These are phyloP conservation scores for Penicillium paneum DNA, from an alignment of 2,329 filamentous ascomycete genomes.

Conservation along the genomic window DNA sequence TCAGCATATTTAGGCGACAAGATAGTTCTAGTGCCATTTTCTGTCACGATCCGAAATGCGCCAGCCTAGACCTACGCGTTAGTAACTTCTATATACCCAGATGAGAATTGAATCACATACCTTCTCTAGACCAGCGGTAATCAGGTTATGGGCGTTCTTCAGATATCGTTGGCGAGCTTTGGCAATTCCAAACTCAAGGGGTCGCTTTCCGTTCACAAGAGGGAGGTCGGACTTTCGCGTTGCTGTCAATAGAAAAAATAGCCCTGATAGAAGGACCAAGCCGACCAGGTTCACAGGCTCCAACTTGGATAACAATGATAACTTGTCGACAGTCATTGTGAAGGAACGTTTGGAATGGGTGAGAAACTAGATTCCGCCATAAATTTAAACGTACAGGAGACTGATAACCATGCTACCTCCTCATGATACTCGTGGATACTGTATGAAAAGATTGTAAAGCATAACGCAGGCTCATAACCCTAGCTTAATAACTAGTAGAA, in stretches of 20 bases:
- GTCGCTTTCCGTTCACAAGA: background rate
- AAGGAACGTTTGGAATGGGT: no score
- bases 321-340: background rate
- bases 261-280: background rate
- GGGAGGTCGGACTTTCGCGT: background rate
- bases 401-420: no score
- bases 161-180: background rate
- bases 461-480: no score
- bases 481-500: no score
- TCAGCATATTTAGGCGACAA: slow-evolving; percentile 20
- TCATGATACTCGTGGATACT: no score
- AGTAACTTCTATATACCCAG: background rate
- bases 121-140: background rate
- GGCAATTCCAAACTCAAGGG: background rate
- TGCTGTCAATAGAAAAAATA: background rate
- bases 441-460: no score
- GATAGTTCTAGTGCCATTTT: slow-evolving; percentile 21
- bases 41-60: slow-evolving; percentile 15
- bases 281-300: background rate
- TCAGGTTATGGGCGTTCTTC: slow-evolving; percentile 1
- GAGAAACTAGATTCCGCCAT: background rate
- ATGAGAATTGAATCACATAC: background rate
- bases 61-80: background rate
- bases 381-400: background rate
- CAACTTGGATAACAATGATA: background rate